Base-by-base conservation (phyloP, 805 yeast species). In the Groenewaldozyma tartarivorans region DNA sequence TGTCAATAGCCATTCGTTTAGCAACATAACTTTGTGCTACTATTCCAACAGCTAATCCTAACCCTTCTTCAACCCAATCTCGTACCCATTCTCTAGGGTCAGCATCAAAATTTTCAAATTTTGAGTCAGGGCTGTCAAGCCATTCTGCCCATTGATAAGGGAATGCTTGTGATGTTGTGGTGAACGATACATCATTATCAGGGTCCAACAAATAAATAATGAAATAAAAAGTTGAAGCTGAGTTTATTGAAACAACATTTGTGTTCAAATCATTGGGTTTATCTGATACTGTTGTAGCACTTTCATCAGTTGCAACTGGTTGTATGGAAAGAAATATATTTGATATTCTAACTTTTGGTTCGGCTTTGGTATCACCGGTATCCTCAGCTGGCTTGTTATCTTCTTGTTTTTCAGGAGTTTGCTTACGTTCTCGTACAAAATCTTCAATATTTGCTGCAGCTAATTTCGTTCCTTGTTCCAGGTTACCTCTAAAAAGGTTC, bases 61-160 rank as follows among this genome's bases (percentile, higher is more conserved):
- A 67, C 0, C 95, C 94, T 49, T 77, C 80, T 52, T 76, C 79
- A 29, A 82, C 68, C 94, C 94, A 83, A 40, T 75, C 81, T 33
- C 69, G 66, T 11, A 83, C 82, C 94, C 92, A 83, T 44, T 79
- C 85, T 33, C 80, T 67, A n/a, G 90, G 88, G 52, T 81, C 87
- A 11, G 79, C 69, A 6, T 68, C 77, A 44, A 75, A 76, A 4
- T 60, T 60, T 18, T 48, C 54, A 33, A 58, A 58, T 17, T 54
- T 60, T 4, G 53, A 53, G 24, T 50, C 54, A 21, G 51, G 49
- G 24, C 53, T 74, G 45, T 75, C 79, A n/a, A 90, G 69, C 98
- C 98, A 92, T n/a, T 74, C 66, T 6, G 87, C 80, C 98, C 98
- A 92, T 56, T 75, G 79, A 35, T 74, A 57, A 7, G 98, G 97